Evolutionary conservation across 179 eudicot species (phyloP), one percentile per base, ranked within the genome.

Genomic region (Spinacia oleracea): DNA sequence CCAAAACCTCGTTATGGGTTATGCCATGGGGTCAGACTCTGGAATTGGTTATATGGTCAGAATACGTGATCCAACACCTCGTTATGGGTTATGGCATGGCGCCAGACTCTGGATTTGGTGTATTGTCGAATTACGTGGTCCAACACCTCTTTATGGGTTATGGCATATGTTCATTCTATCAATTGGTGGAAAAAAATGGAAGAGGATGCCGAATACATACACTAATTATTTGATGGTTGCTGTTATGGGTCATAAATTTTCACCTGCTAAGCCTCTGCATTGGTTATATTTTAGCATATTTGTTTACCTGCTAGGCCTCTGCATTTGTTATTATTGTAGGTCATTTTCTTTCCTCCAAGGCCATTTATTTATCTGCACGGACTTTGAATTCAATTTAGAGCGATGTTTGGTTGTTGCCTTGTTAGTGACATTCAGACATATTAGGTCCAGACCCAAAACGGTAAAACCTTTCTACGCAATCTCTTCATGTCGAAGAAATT

Each of bases 251-350:
- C n/a, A 53, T 53, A 15, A 9, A 15, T 45, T 45, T 45, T n/a
- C n/a, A n/a, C 50, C 50, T 45, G 2, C 14, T 9, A 5, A 38
- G 34, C 67, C 67, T 62, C 34, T 31, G 38, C 4, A 27, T 23
- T 59, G 6, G 50, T 45, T 45, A 9, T 29, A 31, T 62, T 62
- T 35, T 62, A 62, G 35, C 20, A 35, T n/a, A n/a, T n/a, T 20
- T 38, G 46, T 35, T 21, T 2, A 6, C 70, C 23, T 66, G 27
- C 48, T 7, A 38, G 16, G 46, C 70, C 48, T 21, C 48, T 65
- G 71, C 71, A 67, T 45, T 23, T 70, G 56, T 70, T 43, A 45
- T 70, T n/a, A 45, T 25, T 43, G 3, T 66, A 21, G 72, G 25
- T 42, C 69, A 43, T 12, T 40, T 42, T 21, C 18, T n/a, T 70